Conservation (phyloP, 768 basidiomycete species). For the Hygrophoropsis aurantiaca region DNA sequence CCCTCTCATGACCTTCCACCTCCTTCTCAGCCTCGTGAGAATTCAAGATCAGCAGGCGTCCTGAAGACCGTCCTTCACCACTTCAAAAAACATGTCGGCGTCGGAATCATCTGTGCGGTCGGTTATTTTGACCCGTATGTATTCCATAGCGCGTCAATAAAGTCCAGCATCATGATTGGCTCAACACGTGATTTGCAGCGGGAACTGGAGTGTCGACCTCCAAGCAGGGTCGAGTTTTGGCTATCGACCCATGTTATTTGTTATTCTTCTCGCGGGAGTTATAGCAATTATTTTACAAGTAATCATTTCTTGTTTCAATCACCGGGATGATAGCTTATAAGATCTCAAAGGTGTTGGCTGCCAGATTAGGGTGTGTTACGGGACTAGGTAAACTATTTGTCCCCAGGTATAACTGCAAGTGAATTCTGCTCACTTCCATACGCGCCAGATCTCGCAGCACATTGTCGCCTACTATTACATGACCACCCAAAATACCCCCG, state of each 20-base stretch:
- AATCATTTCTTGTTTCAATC: not conserved
- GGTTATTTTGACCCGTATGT: constrained; percentile 37
- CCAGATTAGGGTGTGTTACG: constrained; percentile 39
- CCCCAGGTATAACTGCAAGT: too few relatives aligned
- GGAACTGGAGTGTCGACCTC: constrained; percentile 47
- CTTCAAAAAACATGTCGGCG: constrained; percentile 34
- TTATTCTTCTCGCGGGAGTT: constrained; percentile 45
- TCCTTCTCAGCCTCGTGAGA: constrained; percentile 1
- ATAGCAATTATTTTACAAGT: constrained; percentile 44
- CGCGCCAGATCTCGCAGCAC: constrained; percentile 41
- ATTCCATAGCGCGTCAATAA: not conserved
- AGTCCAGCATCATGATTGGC: not conserved
- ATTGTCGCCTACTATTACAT: constrained; percentile 48
- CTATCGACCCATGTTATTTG: constrained; percentile 44
- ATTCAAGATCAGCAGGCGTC: constrained; percentile 3
- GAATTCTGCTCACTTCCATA: not conserved
- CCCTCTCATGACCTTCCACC: constrained; percentile 10
- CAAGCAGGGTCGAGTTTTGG: constrained; percentile 43
- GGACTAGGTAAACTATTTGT: constrained; percentile 24
- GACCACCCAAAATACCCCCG: constrained; percentile 39
- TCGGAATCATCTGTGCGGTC: constrained; percentile 38
- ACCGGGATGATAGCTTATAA: not conserved
- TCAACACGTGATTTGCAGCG: constrained; percentile 10
- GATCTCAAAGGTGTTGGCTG: constrained; percentile 31
- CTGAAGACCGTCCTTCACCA: constrained; percentile 22